These are phyloP conservation scores for Corynespora cassiicola DNA, from an alignment of 2,329 filamentous ascomycete genomes.

Conservation along the genomic window DNA sequence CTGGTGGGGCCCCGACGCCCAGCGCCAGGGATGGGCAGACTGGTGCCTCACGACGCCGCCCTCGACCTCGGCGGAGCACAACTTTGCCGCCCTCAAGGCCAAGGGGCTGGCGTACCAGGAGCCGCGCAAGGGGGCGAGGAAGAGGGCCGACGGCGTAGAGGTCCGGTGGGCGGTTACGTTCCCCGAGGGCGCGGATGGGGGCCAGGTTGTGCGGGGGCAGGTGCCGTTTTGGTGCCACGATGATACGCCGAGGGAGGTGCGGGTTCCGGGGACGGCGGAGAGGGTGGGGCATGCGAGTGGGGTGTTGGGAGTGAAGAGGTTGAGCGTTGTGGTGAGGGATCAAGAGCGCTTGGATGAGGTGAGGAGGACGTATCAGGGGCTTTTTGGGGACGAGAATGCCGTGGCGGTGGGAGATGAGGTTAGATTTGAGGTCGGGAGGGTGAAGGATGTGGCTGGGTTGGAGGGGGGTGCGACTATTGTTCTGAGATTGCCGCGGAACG, in stretches of 20 bases:
- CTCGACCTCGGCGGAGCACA: constrained; percentile 18
- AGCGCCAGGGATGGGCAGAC: constrained; percentile 66
- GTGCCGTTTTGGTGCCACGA: constrained; percentile 70
- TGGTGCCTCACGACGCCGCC: constrained; percentile 51
- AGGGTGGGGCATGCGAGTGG: constrained; percentile 59
- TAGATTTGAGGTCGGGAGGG: constrained; percentile 19
- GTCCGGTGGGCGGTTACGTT: constrained; percentile 67
- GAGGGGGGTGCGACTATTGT: constrained; percentile 22
- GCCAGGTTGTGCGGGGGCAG: constrained; percentile 50
- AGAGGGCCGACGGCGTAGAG: constrained; percentile 60
- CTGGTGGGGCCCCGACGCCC: constrained; percentile 63
- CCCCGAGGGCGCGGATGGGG: constrained; percentile 48
- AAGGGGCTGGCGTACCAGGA: constrained; percentile 59
- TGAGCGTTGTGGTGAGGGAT: constrained; percentile 34
- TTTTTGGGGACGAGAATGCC: constrained; percentile 22
- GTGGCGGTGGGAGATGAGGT: constrained; percentile 11
- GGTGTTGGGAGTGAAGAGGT: constrained; percentile 52
- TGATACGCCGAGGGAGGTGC: constrained; percentile 60
- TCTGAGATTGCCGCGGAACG: constrained; percentile 24
- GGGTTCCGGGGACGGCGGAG: constrained; percentile 58
- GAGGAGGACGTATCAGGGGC: constrained; percentile 12
- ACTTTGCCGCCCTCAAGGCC: constrained; percentile 29
- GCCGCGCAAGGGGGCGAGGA: constrained; percentile 61
- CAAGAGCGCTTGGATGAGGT: constrained; percentile 18
- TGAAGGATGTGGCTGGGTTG: constrained; percentile 18